A percentile compares a stretch with the other conserved stretches of the same genome.
Evolutionary conservation across 179 eudicot species (phyloP).

Genomic region (Pouteria campechiana): DNA sequence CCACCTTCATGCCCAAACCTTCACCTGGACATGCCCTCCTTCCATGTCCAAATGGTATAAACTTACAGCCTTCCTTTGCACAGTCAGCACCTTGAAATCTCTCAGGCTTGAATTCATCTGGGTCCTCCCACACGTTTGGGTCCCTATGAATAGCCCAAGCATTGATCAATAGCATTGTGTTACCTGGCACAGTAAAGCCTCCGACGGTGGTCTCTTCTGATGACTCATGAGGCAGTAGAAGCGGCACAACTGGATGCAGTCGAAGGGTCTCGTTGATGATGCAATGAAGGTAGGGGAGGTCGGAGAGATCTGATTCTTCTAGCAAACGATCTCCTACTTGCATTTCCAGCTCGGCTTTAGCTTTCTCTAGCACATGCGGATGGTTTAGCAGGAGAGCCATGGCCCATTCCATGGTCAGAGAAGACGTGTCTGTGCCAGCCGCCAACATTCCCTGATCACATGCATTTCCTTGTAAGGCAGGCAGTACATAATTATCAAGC

Average conservation of each 20-base stretch:
- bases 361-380: slow-evolving; percentile 26
- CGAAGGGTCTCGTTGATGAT: slow-evolving; percentile 46
- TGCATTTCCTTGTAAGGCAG: too few relatives aligned
- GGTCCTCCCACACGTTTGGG: background rate
- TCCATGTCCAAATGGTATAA: slow-evolving; percentile 5
- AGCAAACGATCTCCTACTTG: slow-evolving; percentile 31
- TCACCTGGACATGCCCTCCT: slow-evolving; percentile 3
- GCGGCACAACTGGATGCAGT: slow-evolving; percentile 8
- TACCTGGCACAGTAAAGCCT: background rate
- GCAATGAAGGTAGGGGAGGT: slow-evolving; percentile 34
- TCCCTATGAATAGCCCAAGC: background rate
- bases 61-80: background rate
- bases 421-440: slow-evolving; percentile 50
- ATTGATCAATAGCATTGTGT: slow-evolving; percentile 1
- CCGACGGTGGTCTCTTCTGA: slow-evolving; percentile 1
- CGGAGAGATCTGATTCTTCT: slow-evolving; percentile 25
- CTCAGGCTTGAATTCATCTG: background rate
- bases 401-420: slow-evolving; percentile 43
- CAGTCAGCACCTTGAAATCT: background rate
- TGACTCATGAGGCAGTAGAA: slow-evolving; percentile 1
- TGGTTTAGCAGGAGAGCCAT: slow-evolving; percentile 34
- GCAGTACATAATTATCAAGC: too few relatives aligned
- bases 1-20: background rate
- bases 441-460: slow-evolving; percentile 34
- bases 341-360: slow-evolving; percentile 29